Conservation (phyloP, 345 rosid species). For the Eucalyptus marginata region DNA sequence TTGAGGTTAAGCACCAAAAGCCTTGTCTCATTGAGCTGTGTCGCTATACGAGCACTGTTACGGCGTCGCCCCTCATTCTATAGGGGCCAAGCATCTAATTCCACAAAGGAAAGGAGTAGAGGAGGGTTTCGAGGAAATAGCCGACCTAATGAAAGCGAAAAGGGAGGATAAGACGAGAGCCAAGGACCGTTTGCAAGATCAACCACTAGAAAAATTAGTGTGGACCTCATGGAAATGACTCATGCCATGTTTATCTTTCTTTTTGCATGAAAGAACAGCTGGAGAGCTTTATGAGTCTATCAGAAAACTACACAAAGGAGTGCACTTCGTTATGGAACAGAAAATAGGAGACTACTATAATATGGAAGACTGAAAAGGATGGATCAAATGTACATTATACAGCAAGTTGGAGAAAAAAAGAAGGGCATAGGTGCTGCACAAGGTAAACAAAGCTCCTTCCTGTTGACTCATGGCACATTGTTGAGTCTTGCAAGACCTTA, state of each 20-base stretch:
- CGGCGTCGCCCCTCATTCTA: not conserved
- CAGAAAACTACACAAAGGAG: not conserved
- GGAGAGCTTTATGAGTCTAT: not conserved
- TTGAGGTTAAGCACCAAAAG: not conserved
- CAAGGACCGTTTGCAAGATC: not conserved
- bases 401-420: not conserved
- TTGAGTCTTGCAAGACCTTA: not conserved
- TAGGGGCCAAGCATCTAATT: not conserved
- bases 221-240: not conserved
- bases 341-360: not conserved
- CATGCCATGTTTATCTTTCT: not conserved
- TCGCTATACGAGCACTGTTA: fast-evolving
- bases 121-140: not conserved
- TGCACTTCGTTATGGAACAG: not conserved
- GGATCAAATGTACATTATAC: not conserved
- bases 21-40: not conserved
- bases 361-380: not conserved
- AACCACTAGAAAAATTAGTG: not conserved
- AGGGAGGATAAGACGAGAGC: not conserved
- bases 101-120: not conserved
- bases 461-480: not conserved
- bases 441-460: not conserved
- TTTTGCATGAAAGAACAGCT: not conserved
- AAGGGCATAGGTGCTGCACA: not conserved
- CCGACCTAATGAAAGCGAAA: not conserved